Conservation (phyloP, 495 filamentous ascomycete species). For the Penicillium nucicola region DNA sequence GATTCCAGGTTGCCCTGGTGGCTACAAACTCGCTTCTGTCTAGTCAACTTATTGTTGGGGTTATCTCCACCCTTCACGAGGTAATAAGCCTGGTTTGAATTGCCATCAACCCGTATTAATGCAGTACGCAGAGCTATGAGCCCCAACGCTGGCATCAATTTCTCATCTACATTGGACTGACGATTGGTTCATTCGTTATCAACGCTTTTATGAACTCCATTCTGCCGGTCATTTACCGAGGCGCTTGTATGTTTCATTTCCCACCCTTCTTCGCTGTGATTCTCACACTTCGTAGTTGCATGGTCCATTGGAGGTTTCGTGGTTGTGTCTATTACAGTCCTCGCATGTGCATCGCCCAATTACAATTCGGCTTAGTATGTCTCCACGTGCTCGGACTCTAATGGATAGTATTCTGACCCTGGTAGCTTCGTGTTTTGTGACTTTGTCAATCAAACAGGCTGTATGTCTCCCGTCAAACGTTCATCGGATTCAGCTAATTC, state of each 20-base stretch:
- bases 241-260: slow-evolving; percentile 26
- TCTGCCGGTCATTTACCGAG: slow-evolving; percentile 61
- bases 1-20: slow-evolving; percentile 51
- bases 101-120: background rate
- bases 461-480: slow-evolving; percentile 7
- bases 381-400: slow-evolving; percentile 24
- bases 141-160: slow-evolving; percentile 66
- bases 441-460: slow-evolving; percentile 57
- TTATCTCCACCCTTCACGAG: slow-evolving; percentile 52
- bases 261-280: background rate
- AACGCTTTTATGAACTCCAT: slow-evolving; percentile 63
- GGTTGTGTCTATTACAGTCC: slow-evolving; percentile 61
- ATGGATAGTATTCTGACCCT: slow-evolving; percentile 37
- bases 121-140: slow-evolving; percentile 36
- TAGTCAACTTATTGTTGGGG: slow-evolving; percentile 54
- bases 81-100: slow-evolving; percentile 5
- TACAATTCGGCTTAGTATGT: slow-evolving; percentile 58
- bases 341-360: slow-evolving; percentile 57
- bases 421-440: slow-evolving; percentile 54
- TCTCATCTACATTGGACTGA: slow-evolving; percentile 64
- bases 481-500: slow-evolving; percentile 9
- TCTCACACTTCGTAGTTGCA: slow-evolving; percentile 35
- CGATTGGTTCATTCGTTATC: slow-evolving; percentile 55
- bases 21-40: slow-evolving; percentile 46
- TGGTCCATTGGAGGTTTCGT: slow-evolving; percentile 65